Evolutionary conservation across 2,329 filamentous ascomycete species (phyloP).

Genomic region (Colletotrichum caudatum): DNA sequence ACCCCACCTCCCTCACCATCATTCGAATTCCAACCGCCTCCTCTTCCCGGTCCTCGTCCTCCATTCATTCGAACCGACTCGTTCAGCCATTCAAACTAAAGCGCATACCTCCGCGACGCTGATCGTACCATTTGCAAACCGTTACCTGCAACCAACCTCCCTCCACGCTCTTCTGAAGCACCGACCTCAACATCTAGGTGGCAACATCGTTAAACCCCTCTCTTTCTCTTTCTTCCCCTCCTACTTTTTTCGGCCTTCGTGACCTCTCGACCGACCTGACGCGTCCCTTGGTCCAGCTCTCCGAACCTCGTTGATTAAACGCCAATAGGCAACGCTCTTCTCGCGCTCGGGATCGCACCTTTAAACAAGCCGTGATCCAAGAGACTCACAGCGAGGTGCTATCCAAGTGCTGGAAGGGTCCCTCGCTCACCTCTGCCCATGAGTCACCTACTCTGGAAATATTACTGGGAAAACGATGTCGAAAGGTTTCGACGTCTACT

Average conservation of each 20-base stretch:
- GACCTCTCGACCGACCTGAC: background rate
- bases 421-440: conserved; percentile 69
- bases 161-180: background rate
- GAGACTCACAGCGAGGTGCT: conserved; percentile 92
- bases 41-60: background rate
- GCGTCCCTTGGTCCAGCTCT: background rate
- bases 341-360: conserved; percentile 67
- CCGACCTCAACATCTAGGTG: conserved; percentile 30
- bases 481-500: conserved; percentile 92
- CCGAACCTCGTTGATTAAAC: conserved; percentile 37
- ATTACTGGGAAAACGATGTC: conserved; percentile 97
- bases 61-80: background rate
- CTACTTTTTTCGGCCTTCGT: conserved; percentile 14
- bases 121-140: background rate
- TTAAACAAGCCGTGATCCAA: conserved; percentile 92
- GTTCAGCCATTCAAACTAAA: conserved; percentile 13
- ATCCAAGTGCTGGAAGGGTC: conserved; percentile 63
- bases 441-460: conserved; percentile 98
- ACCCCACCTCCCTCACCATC: conserved; percentile 2
- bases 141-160: too few relatives aligned
- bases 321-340: conserved; percentile 42
- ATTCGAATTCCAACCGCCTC: background rate
- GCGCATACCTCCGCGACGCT: conserved; percentile 14
- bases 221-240: background rate
- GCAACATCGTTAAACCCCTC: conserved; percentile 30